Evolutionary conservation across 805 yeast genomes (phyloP).

Genomic region (Cyberlindnera veronae): DNA sequence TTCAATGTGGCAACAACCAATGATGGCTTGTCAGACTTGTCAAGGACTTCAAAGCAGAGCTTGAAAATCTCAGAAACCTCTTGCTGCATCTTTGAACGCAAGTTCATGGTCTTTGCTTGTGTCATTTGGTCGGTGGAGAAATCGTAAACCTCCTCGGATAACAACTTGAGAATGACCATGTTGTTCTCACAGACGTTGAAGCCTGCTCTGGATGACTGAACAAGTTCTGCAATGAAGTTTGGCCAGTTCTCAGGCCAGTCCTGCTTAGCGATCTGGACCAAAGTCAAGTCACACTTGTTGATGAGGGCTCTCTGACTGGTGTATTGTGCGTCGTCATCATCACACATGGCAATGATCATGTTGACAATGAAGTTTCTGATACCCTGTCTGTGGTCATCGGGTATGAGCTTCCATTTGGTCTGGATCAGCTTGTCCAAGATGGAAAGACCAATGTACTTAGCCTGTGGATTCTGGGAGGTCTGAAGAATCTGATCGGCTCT

Average conservation of each 20-base stretch:
- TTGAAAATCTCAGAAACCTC: conserved; percentile 93
- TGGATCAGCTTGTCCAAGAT: conserved; percentile 86
- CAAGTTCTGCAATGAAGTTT: conserved; percentile 89
- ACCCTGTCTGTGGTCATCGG: conserved; percentile 84
- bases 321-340: conserved; percentile 74
- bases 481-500: conserved; percentile 87
- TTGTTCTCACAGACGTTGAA: conserved; percentile 96
- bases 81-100: conserved; percentile 79
- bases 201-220: conserved; percentile 76
- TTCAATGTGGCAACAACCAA: conserved; percentile 81
- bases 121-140: conserved; percentile 95
- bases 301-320: conserved; percentile 74
- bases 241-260: conserved; percentile 99
- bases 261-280: conserved; percentile 92
- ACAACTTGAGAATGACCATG: conserved; percentile 83
- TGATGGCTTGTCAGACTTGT: conserved; percentile 81
- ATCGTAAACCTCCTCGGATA: conserved; percentile 95
- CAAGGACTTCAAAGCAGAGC: conserved; percentile 89
- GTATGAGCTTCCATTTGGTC: conserved; percentile 91
- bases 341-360: conserved; percentile 90
- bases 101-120: conserved; percentile 82
- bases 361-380: conserved; percentile 91
- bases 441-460: conserved; percentile 88
- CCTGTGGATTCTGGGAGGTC: conserved; percentile 71
- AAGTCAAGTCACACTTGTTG: conserved; percentile 88